Base-by-base conservation (phyloP, 768 basidiomycete species). In the Obba rivulosa region DNA sequence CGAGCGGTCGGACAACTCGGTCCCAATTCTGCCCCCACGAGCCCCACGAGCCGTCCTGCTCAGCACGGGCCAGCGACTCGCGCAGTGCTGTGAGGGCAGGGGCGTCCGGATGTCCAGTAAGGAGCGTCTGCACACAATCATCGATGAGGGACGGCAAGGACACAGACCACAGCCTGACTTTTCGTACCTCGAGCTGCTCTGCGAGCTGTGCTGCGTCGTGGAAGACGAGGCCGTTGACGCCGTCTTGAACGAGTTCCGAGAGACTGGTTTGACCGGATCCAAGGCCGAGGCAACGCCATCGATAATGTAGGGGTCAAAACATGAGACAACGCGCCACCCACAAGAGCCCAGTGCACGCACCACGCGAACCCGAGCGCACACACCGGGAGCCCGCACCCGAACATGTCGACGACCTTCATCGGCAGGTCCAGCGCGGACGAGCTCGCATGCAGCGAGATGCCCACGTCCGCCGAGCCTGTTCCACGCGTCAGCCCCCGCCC, bases 331-430 rank as follows among this genome's bases (percentile, higher is more conserved):
- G n/a, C n/a, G n/a, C n/a, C n/a, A n/a, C n/a, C n/a, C n/a, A n/a
- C n/a, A n/a, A n/a, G n/a, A 16, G 25, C 22, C 13, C 24, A 24
- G 23, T 11, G n/a, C n/a, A 57, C 79, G n/a, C 52, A 94, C 93
- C 91, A 95, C 36, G 74, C 69, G 61, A 95, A 99, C 42, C 83
- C 75, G 3, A 92, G 74, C 0, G 96, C 94, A 52, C 94, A 87
- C 8, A 97, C 96, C 0, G 95, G 95, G 48, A 98, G 72, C 4
- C 86, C 86, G 57, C 94, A 97, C 3, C 96, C 96, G 69, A 98
- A 97, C 95, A 98, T 97, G 65, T 99, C 96, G 7, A 99, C 92
- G 4, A 99, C 83, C 66, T 99, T 99, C 96, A 99, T 99, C 2
- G 96, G 96, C 46, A 99, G 71, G 66, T 99, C 96, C 48, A 93